These are phyloP conservation scores for Agaricus sinodeliciosus DNA, from an alignment of 768 basidiomycete species.

Conservation along the genomic window DNA sequence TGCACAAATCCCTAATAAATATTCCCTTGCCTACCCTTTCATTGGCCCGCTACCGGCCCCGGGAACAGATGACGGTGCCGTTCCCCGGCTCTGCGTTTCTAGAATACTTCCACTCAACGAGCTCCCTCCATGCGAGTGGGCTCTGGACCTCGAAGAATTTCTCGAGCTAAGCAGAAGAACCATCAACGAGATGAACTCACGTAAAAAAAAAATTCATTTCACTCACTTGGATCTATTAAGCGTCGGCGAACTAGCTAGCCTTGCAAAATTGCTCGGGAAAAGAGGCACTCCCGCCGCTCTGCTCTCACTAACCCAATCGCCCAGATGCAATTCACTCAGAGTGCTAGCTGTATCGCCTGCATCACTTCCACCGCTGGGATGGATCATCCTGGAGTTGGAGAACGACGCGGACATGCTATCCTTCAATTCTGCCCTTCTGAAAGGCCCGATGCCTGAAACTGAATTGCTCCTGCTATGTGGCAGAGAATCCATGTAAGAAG, in stretches of 20 bases:
- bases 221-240: constrained; percentile 39
- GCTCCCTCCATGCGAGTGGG: constrained; percentile 17
- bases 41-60: background rate
- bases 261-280: constrained; percentile 78
- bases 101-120: background rate
- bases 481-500: background rate
- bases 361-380: constrained; percentile 15
- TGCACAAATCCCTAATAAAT: background rate
- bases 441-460: constrained; percentile 24
- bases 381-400: constrained; percentile 10
- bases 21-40: background rate
- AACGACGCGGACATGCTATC: constrained; percentile 17
- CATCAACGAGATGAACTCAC: background rate
- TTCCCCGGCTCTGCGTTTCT: constrained; percentile 15
- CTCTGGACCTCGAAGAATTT: constrained; percentile 8
- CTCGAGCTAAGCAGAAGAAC: background rate
- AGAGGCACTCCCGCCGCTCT: constrained; percentile 68
- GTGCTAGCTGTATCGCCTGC: constrained; percentile 12
- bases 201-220: background rate
- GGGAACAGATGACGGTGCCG: background rate
- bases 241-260: constrained; percentile 59
- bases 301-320: constrained; percentile 50
- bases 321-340: constrained; percentile 6
- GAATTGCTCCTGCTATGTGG: constrained; percentile 7
- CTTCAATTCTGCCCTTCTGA: constrained; percentile 29